Conservation (phyloP, 2,329 filamentous ascomycete species). For the Verticillium nubilum region DNA sequence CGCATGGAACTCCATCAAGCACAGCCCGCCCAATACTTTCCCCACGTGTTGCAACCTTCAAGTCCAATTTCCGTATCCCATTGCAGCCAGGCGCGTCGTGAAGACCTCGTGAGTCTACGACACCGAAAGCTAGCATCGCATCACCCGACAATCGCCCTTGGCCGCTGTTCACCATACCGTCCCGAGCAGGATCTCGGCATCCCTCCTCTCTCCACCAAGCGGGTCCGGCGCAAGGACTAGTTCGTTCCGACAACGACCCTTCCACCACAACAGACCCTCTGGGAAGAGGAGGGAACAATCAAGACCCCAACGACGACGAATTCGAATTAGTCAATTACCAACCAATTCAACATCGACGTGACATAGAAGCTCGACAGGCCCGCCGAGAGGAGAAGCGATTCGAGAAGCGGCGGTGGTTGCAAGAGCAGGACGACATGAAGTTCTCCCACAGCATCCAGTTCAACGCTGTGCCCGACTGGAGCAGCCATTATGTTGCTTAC, state of each 20-base stretch:
- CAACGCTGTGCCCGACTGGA: conserved; percentile 99
- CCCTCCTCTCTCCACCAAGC: conserved; percentile 14
- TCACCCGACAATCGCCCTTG: conserved; percentile 7
- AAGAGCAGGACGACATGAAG: conserved; percentile 87
- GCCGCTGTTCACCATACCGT: conserved; percentile 9
- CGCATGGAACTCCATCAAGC: not conserved
- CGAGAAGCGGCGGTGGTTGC: conserved; percentile 65
- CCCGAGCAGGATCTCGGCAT: conserved; percentile 5
- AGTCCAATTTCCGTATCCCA: not conserved
- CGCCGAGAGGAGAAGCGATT: conserved; percentile 39
- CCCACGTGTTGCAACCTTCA: conserved; percentile 13
- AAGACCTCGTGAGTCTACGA: conserved; percentile 1
- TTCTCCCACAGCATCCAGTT: conserved; percentile 99
- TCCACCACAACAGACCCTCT: conserved; percentile 6
- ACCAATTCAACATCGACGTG: conserved; percentile 21
- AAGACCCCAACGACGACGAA: conserved; percentile 5
- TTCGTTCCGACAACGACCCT: conserved; percentile 8
- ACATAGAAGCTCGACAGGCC: conserved; percentile 23
- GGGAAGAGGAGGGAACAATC: conserved; percentile 12
- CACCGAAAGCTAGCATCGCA: conserved; percentile 1
- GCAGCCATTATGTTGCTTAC: conserved; percentile 94
- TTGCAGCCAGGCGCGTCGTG: not conserved
- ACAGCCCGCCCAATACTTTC: conserved; percentile 11
- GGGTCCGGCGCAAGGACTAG: conserved; percentile 8
- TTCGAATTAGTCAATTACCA: conserved; percentile 39